These are phyloP conservation scores for Brassica balearica DNA, from an alignment of 441 rosid genomes.

Conservation along the genomic window DNA sequence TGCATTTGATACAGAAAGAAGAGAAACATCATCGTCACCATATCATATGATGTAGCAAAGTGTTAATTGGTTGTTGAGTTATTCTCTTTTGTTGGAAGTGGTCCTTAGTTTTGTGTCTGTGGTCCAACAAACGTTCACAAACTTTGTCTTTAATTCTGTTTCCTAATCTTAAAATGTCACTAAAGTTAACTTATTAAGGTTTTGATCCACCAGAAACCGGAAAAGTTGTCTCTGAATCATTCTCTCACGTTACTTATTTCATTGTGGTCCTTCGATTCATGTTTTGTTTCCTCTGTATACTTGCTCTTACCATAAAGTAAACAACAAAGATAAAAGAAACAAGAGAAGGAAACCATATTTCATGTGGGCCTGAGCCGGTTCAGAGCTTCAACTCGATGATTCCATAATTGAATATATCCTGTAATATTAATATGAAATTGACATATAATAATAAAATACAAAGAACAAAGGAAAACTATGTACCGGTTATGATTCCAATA, in stretches of 20 bases:
- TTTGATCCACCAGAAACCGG: slow-evolving; percentile 27
- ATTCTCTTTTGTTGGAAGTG: slow-evolving; percentile 46
- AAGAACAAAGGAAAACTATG: no score
- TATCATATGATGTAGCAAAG: slow-evolving; percentile 39
- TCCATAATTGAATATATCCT: no score
- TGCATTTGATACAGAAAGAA: slow-evolving; percentile 34
- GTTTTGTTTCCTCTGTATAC: background rate
- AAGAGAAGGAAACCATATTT: no score
- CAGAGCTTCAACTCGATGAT: no score
- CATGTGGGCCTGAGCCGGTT: no score
- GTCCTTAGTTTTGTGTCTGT: slow-evolving; percentile 45
- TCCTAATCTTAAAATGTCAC: slow-evolving; percentile 35
- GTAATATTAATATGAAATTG: no score
- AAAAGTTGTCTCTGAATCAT: slow-evolving; percentile 30
- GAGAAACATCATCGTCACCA: slow-evolving; percentile 38
- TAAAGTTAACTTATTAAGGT: slow-evolving; percentile 40
- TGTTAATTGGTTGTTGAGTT: slow-evolving; percentile 43
- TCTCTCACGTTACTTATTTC: slow-evolving; percentile 24
- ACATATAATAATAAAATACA: no score
- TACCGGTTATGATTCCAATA: no score
- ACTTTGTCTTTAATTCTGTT: slow-evolving; percentile 38
- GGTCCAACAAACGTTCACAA: slow-evolving; percentile 37
- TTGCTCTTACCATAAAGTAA: slow-evolving; percentile 9
- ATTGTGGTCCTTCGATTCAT: slow-evolving; percentile 30
- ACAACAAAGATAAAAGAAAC: no score